Conservation (phyloP, 202 grass and related monocot species). For the Elaeis oleifera region DNA sequence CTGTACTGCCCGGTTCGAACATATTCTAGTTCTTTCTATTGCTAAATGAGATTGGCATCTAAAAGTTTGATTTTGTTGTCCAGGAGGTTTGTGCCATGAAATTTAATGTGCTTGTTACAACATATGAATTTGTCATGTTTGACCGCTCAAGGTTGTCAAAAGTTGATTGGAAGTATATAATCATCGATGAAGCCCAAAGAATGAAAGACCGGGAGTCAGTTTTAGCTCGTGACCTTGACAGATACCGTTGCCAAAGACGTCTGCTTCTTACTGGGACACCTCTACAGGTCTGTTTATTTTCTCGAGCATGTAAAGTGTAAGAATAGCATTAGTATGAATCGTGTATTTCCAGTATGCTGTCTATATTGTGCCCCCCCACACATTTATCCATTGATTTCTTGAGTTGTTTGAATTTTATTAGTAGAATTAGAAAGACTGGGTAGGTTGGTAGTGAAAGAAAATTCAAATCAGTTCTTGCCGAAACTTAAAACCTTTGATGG, state of each 20-base stretch:
- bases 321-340: too few species aligned
- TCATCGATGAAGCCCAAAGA: slow-evolving; percentile 96
- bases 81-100: slow-evolving; percentile 92
- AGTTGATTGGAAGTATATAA: slow-evolving; percentile 99
- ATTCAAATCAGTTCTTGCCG: too few species aligned
- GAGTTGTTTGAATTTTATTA: not conserved
- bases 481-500: too few species aligned
- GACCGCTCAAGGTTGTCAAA: slow-evolving; percentile 95
- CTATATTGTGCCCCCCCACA: too few species aligned
- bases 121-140: slow-evolving; percentile 98
- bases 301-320: too few species aligned
- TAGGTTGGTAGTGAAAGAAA: too few species aligned
- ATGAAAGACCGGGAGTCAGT: slow-evolving; percentile 99
- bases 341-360: too few species aligned
- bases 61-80: slow-evolving; percentile 21
- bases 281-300: slow-evolving; percentile 49
- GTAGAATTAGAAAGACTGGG: not conserved
- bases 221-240: slow-evolving; percentile 87
- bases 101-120: slow-evolving; percentile 98
- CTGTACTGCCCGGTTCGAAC: too few species aligned
- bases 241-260: slow-evolving; percentile 90
- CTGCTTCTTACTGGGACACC: slow-evolving; percentile 95
- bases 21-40: too few species aligned
- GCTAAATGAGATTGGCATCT: too few species aligned
- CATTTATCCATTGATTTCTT: not conserved